Conservation (phyloP, 2,329 filamentous ascomycete genomes). For the Phialemonium atrogriseum region DNA sequence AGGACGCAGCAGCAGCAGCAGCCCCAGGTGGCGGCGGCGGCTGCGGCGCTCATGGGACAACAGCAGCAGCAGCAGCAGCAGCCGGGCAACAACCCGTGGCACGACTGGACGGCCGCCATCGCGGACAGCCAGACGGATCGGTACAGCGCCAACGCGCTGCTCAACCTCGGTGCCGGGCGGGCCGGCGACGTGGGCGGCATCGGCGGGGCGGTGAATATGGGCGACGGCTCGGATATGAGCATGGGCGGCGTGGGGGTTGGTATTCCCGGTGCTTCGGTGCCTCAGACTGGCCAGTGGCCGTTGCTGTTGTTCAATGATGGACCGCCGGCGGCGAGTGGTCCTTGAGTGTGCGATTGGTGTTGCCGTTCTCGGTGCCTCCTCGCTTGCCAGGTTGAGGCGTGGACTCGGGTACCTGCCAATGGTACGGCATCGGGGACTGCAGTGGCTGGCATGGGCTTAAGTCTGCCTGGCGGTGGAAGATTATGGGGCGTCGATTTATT, state of each 20-base stretch:
- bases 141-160: conserved; percentile 39
- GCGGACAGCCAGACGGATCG: conserved; percentile 36
- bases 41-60: conserved; percentile 20
- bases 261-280: background rate
- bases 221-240: conserved; percentile 8
- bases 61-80: conserved; percentile 22
- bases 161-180: conserved; percentile 33
- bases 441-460: no score
- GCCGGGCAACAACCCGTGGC: conserved; percentile 36
- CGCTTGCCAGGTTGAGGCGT: no score
- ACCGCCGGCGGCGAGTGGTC: conserved; percentile 5
- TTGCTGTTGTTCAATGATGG: conserved; percentile 15
- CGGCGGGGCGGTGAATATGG: conserved; percentile 2
- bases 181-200: conserved; percentile 8
- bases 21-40: conserved; percentile 10
- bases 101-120: conserved; percentile 46
- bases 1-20: conserved; percentile 12
- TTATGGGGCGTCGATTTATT: no score
- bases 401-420: no score
- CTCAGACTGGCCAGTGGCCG: conserved; percentile 16
- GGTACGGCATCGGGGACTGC: no score
- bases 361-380: no score
- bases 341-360: no score
- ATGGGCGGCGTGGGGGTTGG: conserved; percentile 7
- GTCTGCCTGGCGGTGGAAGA: no score